A percentile compares a stretch with the other conserved stretches of the same genome.
Evolutionary conservation across 306 rosid genomes (phyloP).

Genomic region (Mimosa bimucronata): DNA sequence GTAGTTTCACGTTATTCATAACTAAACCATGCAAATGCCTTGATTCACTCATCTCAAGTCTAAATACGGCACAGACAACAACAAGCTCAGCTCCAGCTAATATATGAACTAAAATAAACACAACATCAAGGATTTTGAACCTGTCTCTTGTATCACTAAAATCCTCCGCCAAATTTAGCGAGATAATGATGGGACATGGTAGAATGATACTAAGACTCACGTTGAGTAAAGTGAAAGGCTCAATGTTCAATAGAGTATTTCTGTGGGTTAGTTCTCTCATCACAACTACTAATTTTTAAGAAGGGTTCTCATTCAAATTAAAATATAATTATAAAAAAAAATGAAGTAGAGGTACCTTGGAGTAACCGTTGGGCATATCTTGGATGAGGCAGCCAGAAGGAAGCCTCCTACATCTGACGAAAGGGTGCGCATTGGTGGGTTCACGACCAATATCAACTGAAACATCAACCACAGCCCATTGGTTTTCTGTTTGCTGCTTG

Average conservation of each 20-base stretch:
- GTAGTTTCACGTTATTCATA: slow-evolving; percentile 7
- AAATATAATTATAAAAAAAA: too few relatives aligned
- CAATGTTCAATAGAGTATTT: too few relatives aligned
- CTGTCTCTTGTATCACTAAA: too few relatives aligned
- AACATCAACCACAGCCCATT: slow-evolving; percentile 95
- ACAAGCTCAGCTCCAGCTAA: slow-evolving; percentile 39
- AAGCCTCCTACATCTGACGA: slow-evolving; percentile 69
- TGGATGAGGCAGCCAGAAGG: slow-evolving; percentile 93
- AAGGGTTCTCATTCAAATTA: too few relatives aligned
- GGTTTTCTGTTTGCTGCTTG: slow-evolving; percentile 89
- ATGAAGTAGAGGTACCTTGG: slow-evolving; percentile 76
- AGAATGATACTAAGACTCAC: too few relatives aligned
- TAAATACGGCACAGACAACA: slow-evolving; percentile 39
- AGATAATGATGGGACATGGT: too few relatives aligned
- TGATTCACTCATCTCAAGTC: slow-evolving; percentile 52
- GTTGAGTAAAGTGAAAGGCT: too few relatives aligned
- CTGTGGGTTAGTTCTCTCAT: too few relatives aligned
- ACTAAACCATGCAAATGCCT: slow-evolving; percentile 46
- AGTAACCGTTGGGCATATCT: slow-evolving; percentile 91
- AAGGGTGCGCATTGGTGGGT: slow-evolving; percentile 46
- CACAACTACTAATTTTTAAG: too few relatives aligned
- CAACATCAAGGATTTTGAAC: too few relatives aligned
- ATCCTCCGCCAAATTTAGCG: too few relatives aligned
- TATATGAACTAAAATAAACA: neutral
- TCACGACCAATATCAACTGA: slow-evolving; percentile 70